Conservation (phyloP, 352 stramenopile genomes). For the Phytophthora kernoviae region DNA sequence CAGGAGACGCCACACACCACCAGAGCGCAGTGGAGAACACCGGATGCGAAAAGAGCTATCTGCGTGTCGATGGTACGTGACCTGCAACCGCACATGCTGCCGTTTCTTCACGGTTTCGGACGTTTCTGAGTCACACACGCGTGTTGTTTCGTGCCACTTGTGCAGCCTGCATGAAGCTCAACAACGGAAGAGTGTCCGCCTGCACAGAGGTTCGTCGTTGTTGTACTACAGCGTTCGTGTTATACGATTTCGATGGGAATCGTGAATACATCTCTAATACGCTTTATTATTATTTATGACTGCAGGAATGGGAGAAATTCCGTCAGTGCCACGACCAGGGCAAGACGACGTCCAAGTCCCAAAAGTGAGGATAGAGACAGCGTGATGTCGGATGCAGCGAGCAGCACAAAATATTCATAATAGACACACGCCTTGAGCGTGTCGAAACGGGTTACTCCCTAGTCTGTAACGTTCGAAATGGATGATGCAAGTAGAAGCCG, state of each 20-base stretch:
- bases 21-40: conserved; percentile 69
- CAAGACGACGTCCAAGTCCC: conserved; percentile 36
- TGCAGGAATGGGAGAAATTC: conserved; percentile 73
- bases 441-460: background rate
- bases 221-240: background rate
- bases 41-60: conserved; percentile 68
- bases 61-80: conserved; percentile 60
- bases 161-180: conserved; percentile 81
- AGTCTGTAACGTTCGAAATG: background rate
- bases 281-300: background rate
- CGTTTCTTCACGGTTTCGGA: conserved; percentile 1
- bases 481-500: background rate
- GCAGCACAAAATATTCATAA: background rate
- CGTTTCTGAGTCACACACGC: conserved; percentile 7
- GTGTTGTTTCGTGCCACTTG: conserved; percentile 12
- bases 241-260: too few species aligned
- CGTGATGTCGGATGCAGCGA: background rate
- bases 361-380: conserved; percentile 3
- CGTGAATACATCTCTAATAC: conserved; percentile 5
- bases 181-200: conserved; percentile 75
- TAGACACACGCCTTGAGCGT: conserved; percentile 2
- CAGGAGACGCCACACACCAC: conserved; percentile 69
- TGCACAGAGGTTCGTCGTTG: conserved; percentile 52
- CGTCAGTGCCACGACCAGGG: conserved; percentile 74
- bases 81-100: conserved; percentile 4